Evolutionary conservation across 139 green algal species (phyloP), one percentile per base, ranked within the genome.

Genomic region (Mesotaenium endlicherianum): DNA sequence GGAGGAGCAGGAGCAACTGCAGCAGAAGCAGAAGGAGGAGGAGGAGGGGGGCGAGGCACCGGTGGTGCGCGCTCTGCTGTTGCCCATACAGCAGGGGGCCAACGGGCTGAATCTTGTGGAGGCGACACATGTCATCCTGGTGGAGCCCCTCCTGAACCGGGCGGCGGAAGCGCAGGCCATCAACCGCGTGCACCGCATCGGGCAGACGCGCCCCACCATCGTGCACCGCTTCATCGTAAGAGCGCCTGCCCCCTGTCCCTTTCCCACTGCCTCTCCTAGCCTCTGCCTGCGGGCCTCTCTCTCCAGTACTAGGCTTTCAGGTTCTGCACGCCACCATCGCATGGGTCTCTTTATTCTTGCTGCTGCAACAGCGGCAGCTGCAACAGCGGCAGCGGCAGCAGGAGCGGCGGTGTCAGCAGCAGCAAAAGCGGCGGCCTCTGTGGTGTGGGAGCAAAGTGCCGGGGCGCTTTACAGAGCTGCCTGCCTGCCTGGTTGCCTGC

Each of bases 141-240:
- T 91, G 64, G 88, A 91, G 58, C 88, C 88, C 2, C 36, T 81
- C 26, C 59, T 89, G 17, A 89, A 91, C 69, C 75, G 77, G 4
- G 85, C 40, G 30, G 31, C 49, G 16, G 80, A 91, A 78, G 41
- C 57, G 34, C 86, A 90, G 70, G 88, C 88, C 3, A 74, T 88
- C 14, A 85, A 88, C 45, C 75, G 88, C 39, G 85, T 89, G 49
- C 83, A 91, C 57, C 77, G 88, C 20, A 89, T 91, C 58, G 88
- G 88, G 1, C 88, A 91, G 69, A 88, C 76, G 4, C 53, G 47
- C 2, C 64, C 55, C 39, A 92, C 89, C 2, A 87, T 72, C 58
- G 84, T 92, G 45, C 82, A 88, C 80, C 91, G 92, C 31, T 96
- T 95, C 87, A 76, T 96, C 17, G 80, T 94, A 26, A 81, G 77